phyloP scores from a whole-genome alignment of 164 flowering plant species.

The Sedum album region DNA sequence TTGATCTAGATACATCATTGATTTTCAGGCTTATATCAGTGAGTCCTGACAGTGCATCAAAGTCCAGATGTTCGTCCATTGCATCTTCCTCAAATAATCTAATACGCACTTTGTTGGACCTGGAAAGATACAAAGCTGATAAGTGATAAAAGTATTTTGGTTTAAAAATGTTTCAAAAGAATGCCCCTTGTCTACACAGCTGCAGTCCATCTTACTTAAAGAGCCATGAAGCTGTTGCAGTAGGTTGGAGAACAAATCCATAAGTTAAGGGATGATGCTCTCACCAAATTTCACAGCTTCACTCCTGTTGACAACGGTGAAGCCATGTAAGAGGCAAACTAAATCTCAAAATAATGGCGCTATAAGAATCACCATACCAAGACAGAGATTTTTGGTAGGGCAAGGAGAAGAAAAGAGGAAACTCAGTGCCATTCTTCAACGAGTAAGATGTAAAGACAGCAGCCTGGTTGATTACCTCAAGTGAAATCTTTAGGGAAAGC shows the following conservation, averaged over 20 bases:
- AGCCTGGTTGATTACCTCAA: slow-evolving; percentile 41
- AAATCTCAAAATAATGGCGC: slow-evolving; percentile 3
- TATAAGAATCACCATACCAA: too few relatives aligned
- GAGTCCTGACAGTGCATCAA: slow-evolving; percentile 79
- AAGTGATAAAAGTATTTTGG: background rate
- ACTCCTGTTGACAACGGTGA: slow-evolving; percentile 37
- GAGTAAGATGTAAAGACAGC: slow-evolving; percentile 58
- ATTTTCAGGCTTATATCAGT: slow-evolving; percentile 58
- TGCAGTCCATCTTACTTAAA: slow-evolving; percentile 49
- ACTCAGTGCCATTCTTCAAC: slow-evolving; percentile 61
- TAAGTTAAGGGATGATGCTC: slow-evolving; percentile 43
- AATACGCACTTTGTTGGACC: slow-evolving; percentile 53
- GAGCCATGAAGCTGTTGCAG: slow-evolving; percentile 65
- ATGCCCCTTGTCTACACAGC: background rate
- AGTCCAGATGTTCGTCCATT: slow-evolving; percentile 43
- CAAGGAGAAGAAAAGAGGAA: slow-evolving; percentile 37
- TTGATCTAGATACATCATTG: slow-evolving; percentile 31
- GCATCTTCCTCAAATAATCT: slow-evolving; percentile 41
- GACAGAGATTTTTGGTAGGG: slow-evolving; percentile 45
- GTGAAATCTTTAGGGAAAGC: background rate
- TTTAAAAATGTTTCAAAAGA: background rate
- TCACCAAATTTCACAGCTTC: slow-evolving; percentile 34
- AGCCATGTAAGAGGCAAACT: slow-evolving; percentile 7
- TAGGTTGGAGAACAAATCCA: slow-evolving; percentile 61
- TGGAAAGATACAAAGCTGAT: slow-evolving; percentile 15